Conservation (phyloP, 2,329 filamentous ascomycete species). For the Arthrobotrys conoides region DNA sequence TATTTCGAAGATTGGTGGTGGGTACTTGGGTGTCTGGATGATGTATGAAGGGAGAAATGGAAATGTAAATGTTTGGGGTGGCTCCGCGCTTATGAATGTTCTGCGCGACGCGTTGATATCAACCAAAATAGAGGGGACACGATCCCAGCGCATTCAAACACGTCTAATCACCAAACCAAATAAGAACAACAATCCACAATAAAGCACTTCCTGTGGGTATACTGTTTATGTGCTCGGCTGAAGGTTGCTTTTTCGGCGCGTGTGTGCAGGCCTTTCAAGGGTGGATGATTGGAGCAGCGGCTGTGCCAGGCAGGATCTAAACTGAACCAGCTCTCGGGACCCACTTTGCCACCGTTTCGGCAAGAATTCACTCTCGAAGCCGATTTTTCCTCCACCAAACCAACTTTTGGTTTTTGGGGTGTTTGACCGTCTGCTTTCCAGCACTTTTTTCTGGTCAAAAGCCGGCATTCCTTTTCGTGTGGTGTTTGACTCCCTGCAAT, state of each 20-base stretch:
- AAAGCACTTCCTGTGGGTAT: too few species aligned
- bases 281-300: constrained; percentile 29
- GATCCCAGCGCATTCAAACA: too few species aligned
- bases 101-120: constrained; percentile 57
- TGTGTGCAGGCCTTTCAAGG: constrained; percentile 8
- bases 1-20: background rate
- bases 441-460: constrained; percentile 11
- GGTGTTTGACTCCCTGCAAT: constrained; percentile 43
- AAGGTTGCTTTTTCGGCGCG: constrained; percentile 41
- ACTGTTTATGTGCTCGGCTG: too few species aligned
- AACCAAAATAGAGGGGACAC: constrained; percentile 43
- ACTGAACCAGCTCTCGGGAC: background rate
- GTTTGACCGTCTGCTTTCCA: constrained; percentile 49
- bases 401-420: constrained; percentile 41
- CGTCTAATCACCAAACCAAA: too few species aligned
- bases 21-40: background rate
- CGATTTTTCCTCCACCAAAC: constrained; percentile 24
- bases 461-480: constrained; percentile 30
- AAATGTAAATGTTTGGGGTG: constrained; percentile 8
- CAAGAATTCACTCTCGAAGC: constrained; percentile 14
- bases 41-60: background rate
- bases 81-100: constrained; percentile 49
- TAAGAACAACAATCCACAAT: too few species aligned
- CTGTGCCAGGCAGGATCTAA: constrained; percentile 23
- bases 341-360: constrained; percentile 16